Conservation (phyloP, 805 yeast species). For the Kodamaea kakaduensis region DNA sequence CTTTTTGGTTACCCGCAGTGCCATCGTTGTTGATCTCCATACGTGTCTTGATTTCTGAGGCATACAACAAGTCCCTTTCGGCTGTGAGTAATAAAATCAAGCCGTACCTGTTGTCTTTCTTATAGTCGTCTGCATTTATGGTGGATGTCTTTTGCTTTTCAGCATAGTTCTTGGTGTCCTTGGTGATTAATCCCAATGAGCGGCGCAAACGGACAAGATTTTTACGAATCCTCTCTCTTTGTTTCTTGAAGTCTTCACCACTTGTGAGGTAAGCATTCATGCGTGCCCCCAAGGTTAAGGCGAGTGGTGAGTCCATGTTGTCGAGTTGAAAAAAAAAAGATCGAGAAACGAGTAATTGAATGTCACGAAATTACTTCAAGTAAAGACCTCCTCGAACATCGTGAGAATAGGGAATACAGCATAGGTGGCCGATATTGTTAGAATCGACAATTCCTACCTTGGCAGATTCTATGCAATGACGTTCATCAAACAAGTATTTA, state of each 20-base stretch:
- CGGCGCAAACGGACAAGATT: constrained; percentile 63
- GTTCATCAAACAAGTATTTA: no score
- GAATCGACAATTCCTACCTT: no score
- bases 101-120: constrained; percentile 48
- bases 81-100: constrained; percentile 59
- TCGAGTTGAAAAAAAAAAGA: constrained; percentile 4
- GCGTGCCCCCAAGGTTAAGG: constrained; percentile 51
- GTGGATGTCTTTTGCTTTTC: constrained; percentile 44
- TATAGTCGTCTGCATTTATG: constrained; percentile 48
- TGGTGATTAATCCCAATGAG: constrained; percentile 56
- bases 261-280: constrained; percentile 59
- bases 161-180: constrained; percentile 61
- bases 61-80: constrained; percentile 72
- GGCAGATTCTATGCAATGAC: no score
- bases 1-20: constrained; percentile 36
- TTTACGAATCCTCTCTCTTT: constrained; percentile 59
- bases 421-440: no score
- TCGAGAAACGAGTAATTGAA: no score
- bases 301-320: constrained; percentile 45
- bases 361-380: no score
- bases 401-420: no score
- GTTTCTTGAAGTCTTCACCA: constrained; percentile 64
- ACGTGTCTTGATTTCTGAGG: constrained; percentile 56
- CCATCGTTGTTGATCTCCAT: constrained; percentile 51
- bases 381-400: no score